Conservation (phyloP, 768 basidiomycete species). For the Panus rudis region DNA sequence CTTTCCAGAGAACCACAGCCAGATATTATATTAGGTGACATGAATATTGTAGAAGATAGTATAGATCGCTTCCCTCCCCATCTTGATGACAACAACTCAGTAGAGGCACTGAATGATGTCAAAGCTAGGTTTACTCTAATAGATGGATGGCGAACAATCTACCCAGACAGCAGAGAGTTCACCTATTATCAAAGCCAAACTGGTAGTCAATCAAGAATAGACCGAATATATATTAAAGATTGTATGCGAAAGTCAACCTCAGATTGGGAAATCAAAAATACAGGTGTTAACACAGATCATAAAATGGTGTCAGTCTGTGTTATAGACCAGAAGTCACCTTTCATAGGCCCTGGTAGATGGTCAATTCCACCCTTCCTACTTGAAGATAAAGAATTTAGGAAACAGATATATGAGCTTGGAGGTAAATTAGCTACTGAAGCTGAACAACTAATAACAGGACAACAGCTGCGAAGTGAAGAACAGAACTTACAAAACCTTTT, state of each 20-base stretch:
- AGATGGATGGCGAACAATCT: constrained; percentile 12
- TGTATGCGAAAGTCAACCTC: neutral
- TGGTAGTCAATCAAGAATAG: neutral
- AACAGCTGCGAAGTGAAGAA: neutral
- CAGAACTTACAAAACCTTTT: neutral
- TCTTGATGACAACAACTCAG: neutral
- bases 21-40: constrained; percentile 13
- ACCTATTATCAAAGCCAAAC: constrained; percentile 2
- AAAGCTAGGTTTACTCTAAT: constrained; percentile 1
- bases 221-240: neutral
- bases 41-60: constrained; percentile 13
- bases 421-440: neutral
- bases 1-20: neutral
- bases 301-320: constrained; percentile 21
- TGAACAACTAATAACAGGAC: neutral
- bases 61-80: constrained; percentile 13
- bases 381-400: constrained; percentile 15
- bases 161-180: neutral
- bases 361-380: constrained; percentile 16
- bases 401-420: neutral
- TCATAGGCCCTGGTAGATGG: constrained; percentile 30
- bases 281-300: constrained; percentile 21
- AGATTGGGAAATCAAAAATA: neutral
- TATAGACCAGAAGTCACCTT: constrained; percentile 15
- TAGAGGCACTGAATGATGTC: constrained; percentile 4